phyloP scores from a whole-genome alignment of 2,329 filamentous ascomycete genomes.

The Alternaria burnsii region DNA sequence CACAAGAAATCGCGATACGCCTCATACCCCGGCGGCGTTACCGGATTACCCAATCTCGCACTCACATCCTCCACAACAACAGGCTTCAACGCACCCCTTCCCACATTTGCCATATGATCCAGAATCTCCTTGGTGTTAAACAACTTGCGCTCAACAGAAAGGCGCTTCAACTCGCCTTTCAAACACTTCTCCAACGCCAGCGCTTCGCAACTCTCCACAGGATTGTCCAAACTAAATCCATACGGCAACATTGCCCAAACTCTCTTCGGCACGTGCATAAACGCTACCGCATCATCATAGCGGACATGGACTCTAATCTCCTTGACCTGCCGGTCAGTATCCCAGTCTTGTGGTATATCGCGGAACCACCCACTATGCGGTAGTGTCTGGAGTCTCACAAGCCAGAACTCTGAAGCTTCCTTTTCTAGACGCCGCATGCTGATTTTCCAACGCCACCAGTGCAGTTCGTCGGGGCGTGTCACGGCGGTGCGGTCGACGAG shows the following conservation, averaged over 20 bases:
- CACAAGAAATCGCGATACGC: conserved; percentile 19
- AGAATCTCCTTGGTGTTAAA: conserved; percentile 14
- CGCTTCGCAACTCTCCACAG: conserved; percentile 10
- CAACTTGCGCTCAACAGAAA: background rate
- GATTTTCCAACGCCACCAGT: conserved; percentile 19
- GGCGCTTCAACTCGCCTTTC: conserved; percentile 7
- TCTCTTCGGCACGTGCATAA: conserved; percentile 13
- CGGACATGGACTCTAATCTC: conserved; percentile 2
- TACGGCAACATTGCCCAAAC: conserved; percentile 6
- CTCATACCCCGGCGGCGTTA: conserved; percentile 20
- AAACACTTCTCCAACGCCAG: conserved; percentile 6
- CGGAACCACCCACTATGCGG: conserved; percentile 3
- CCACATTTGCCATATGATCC: conserved; percentile 14
- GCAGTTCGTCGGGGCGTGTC: conserved; percentile 5
- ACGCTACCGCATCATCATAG: conserved; percentile 5
- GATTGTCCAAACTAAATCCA: conserved; percentile 18
- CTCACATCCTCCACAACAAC: conserved; percentile 5
- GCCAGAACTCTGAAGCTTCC: conserved; percentile 8
- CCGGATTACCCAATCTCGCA: conserved; percentile 18
- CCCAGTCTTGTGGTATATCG: conserved; percentile 1
- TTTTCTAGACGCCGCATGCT: conserved; percentile 1
- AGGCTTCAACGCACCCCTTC: conserved; percentile 8
- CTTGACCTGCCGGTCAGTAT: background rate
- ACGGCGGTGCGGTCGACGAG: conserved; percentile 4
- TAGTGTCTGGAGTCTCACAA: conserved; percentile 2